These are phyloP conservation scores for Centella asiatica DNA, from an alignment of 129 eudicot species.

Conservation along the genomic window DNA sequence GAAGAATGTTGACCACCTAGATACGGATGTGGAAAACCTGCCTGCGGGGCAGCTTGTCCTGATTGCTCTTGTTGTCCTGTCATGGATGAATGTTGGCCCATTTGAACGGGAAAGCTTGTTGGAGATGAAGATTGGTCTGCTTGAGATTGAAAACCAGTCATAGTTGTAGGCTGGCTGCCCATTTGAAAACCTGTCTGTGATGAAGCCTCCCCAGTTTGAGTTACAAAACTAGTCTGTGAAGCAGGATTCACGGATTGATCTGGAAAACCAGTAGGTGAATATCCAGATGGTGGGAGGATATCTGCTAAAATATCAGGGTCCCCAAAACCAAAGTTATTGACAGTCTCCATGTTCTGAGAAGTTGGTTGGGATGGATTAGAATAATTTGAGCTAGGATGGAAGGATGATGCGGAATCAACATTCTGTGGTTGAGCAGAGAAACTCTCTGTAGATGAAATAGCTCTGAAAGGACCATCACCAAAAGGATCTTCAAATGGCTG, in stretches of 20 bases:
- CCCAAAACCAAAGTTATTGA: conserved; percentile 31
- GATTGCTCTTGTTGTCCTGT: conserved; percentile 23
- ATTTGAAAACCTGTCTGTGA: conserved; percentile 15
- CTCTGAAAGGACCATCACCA: conserved; percentile 93
- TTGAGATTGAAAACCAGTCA: conserved; percentile 20
- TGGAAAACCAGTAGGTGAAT: conserved; percentile 22
- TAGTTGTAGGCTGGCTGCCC: conserved; percentile 13
- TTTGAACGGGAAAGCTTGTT: conserved; percentile 25
- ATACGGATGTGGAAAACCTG: conserved; percentile 21
- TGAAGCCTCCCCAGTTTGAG: conserved; percentile 13
- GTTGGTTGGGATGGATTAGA: conserved; percentile 32
- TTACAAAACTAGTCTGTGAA: conserved; percentile 10
- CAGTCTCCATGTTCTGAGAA: conserved; percentile 19
- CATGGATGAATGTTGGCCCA: conserved; percentile 31
- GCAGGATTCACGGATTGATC: conserved; percentile 21
- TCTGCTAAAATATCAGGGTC: conserved; percentile 76
- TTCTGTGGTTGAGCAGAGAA: conserved; percentile 36
- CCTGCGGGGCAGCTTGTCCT: conserved; percentile 17
- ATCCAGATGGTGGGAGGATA: conserved; percentile 72
- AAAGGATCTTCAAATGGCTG: conserved; percentile 95
- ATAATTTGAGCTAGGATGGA: conserved; percentile 25
- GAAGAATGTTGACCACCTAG: conserved; percentile 28
- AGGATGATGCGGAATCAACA: conserved; percentile 28
- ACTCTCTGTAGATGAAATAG: conserved; percentile 44
- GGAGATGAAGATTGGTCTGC: conserved; percentile 33